Evolutionary conservation across 73 alveolate species (phyloP).

Genomic region (Paramecium octaurelia): DNA sequence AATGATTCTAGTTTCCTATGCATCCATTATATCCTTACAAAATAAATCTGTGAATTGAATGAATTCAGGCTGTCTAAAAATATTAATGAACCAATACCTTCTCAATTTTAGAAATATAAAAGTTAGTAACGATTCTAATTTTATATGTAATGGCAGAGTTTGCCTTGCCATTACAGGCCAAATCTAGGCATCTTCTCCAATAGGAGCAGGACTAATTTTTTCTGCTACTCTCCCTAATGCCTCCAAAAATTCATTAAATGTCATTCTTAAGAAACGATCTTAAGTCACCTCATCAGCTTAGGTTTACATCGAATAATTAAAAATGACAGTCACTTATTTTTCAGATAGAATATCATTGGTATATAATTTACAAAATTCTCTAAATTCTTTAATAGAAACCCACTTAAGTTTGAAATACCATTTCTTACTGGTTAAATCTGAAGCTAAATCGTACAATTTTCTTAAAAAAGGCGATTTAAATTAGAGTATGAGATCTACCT

Average conservation of each 20-base stretch:
- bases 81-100: neutral
- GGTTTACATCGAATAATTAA: constrained; percentile 80
- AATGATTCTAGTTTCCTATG: neutral
- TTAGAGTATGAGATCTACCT: constrained; percentile 55
- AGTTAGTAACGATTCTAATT: constrained; percentile 48
- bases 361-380: constrained; percentile 59
- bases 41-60: neutral
- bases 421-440: constrained; percentile 3
- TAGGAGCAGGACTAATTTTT: constrained; percentile 49
- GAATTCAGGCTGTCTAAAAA: neutral
- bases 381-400: constrained; percentile 75
- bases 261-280: constrained; percentile 76
- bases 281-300: constrained; percentile 73
- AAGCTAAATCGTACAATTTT: constrained; percentile 58
- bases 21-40: neutral
- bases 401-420: constrained; percentile 37
- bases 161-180: neutral
- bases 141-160: constrained; percentile 27
- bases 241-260: constrained; percentile 73
- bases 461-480: constrained; percentile 52
- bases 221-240: constrained; percentile 82
- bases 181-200: constrained; percentile 4
- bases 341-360: constrained; percentile 69
- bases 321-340: constrained; percentile 73
- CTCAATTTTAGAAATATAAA: neutral